These are phyloP conservation scores for Sutorius australiensis DNA, from an alignment of 768 basidiomycete genomes.

Conservation along the genomic window DNA sequence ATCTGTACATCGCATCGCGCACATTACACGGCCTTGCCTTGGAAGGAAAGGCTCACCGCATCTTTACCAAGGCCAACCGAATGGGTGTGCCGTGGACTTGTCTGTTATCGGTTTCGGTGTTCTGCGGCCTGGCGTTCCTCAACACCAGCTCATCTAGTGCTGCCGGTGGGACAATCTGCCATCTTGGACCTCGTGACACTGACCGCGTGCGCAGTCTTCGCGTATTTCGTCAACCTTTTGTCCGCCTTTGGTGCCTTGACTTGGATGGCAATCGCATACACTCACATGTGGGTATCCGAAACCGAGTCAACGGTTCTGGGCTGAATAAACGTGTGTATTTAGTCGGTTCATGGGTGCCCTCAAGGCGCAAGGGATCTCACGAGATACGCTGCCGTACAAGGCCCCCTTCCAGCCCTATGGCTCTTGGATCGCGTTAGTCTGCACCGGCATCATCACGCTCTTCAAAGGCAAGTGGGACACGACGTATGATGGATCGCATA, in stretches of 20 bases:
- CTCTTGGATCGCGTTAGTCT: conserved; percentile 55
- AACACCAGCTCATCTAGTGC: conserved; percentile 52
- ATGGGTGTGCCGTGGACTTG: conserved; percentile 40
- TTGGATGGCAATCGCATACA: conserved; percentile 48
- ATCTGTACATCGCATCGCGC: conserved; percentile 55
- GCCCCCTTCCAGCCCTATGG: conserved; percentile 41
- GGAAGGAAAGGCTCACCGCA: conserved; percentile 47
- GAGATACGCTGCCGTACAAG: conserved; percentile 43
- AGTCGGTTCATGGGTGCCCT: conserved; percentile 50
- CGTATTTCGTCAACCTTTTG: conserved; percentile 40
- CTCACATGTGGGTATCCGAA: conserved; percentile 50
- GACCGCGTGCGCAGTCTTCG: conserved; percentile 23
- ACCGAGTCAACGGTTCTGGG: neutral
- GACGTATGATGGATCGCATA: neutral
- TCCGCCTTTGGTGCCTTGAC: conserved; percentile 35
- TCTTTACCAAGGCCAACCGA: conserved; percentile 44
- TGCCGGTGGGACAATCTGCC: conserved; percentile 36
- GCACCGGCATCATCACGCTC: conserved; percentile 50
- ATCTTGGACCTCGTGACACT: neutral
- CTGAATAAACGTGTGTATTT: conserved; percentile 14
- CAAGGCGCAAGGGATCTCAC: conserved; percentile 39
- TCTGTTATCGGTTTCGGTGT: conserved; percentile 43
- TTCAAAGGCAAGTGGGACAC: conserved; percentile 47
- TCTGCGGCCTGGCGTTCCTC: conserved; percentile 58
- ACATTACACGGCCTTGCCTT: conserved; percentile 52